These are phyloP conservation scores for Barnettozyma sp. DNA, from an alignment of 805 yeast genomes.

Conservation along the genomic window DNA sequence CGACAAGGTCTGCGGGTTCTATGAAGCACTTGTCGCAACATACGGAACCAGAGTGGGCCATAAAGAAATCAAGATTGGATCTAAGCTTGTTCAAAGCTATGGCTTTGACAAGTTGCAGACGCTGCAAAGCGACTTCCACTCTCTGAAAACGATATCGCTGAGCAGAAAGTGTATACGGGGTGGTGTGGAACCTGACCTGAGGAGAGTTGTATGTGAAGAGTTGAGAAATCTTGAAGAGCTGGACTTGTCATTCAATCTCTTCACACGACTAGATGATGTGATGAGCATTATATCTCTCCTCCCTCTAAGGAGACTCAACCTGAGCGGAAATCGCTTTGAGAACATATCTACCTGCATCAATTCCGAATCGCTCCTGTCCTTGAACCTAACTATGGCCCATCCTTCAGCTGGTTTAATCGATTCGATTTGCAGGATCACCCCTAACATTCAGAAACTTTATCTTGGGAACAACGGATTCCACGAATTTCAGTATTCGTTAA, in stretches of 20 bases:
- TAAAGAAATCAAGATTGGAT: constrained; percentile 40
- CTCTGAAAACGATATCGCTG: constrained; percentile 44
- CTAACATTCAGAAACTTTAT: constrained; percentile 27
- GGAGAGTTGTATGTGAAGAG: neutral
- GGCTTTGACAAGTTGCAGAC: constrained; percentile 56
- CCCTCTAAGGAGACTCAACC: constrained; percentile 34
- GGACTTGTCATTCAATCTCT: constrained; percentile 56
- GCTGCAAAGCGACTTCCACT: constrained; percentile 40
- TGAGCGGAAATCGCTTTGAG: constrained; percentile 48
- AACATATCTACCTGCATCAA: neutral
- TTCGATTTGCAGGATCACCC: constrained; percentile 27
- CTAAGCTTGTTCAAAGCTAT: constrained; percentile 50
- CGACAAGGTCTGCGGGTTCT: constrained; percentile 31
- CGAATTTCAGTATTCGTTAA: constrained; percentile 8
- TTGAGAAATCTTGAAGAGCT: constrained; percentile 36
- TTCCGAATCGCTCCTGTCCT: constrained; percentile 5
- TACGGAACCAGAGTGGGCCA: constrained; percentile 36
- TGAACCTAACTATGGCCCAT: constrained; percentile 23
- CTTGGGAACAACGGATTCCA: constrained; percentile 25
- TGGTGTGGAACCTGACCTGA: constrained; percentile 11
- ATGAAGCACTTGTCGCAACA: constrained; percentile 42
- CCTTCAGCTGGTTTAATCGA: constrained; percentile 8
- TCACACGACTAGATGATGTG: constrained; percentile 36
- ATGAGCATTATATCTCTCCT: constrained; percentile 31
- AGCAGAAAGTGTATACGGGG: constrained; percentile 33